Evolutionary conservation across 257 asterid genomes (phyloP).

Genomic region (Echium plantagineum): DNA sequence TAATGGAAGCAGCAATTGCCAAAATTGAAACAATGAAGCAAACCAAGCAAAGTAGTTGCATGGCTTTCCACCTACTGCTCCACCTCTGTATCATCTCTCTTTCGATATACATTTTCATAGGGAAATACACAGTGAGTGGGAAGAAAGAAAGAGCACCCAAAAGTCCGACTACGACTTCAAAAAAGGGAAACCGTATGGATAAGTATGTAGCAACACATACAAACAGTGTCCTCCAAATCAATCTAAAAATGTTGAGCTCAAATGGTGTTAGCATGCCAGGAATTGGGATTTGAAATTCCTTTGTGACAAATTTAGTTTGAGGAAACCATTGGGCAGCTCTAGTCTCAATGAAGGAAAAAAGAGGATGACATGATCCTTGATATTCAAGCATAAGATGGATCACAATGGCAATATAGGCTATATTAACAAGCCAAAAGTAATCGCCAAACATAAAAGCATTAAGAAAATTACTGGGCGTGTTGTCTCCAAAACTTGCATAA

Average conservation of each 20-base stretch:
- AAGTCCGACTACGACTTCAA: neutral
- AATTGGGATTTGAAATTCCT: neutral
- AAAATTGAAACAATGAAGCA: too few species aligned
- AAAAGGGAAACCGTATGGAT: neutral
- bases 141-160: neutral
- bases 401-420: constrained; percentile 33
- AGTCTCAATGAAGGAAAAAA: neutral
- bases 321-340: neutral
- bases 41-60: too few species aligned
- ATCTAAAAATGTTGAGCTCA: neutral
- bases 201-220: neutral
- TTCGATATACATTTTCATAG: neutral
- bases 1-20: too few species aligned
- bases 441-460: constrained; percentile 34
- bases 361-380: constrained; percentile 17
- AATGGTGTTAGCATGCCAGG: neutral
- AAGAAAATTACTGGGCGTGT: constrained; percentile 36
- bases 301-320: neutral
- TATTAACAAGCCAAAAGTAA: constrained; percentile 32
- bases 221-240: neutral
- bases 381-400: constrained; percentile 41
- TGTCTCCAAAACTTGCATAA: constrained; percentile 39
- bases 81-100: neutral
- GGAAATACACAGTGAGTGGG: neutral
- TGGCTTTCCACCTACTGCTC: too few species aligned